Evolutionary conservation across 2,329 filamentous ascomycete species (phyloP), one percentile per base, ranked within the genome.

Genomic region (Penicillium brasilianum): DNA sequence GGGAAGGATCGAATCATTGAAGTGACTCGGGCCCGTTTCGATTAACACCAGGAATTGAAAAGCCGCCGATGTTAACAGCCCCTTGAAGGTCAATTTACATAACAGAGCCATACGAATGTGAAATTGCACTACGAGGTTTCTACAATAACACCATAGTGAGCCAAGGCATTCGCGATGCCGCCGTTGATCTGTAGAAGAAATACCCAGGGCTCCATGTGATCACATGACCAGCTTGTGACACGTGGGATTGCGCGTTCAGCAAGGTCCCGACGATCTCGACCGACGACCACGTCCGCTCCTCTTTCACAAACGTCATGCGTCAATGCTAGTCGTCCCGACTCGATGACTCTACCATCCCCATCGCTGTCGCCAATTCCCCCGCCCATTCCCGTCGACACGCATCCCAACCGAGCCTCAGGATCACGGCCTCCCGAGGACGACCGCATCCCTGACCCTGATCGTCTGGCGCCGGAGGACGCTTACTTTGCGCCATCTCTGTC

Each of bases 391-490:
- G 79, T 81, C 65, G 79, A 80, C 66, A 80, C 78, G 46, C 78
- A 81, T 68, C 78, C 80, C 7, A 78, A 80, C 64, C 78, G 78
- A 60, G 71, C 71, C 52, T 70, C 72, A 34, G 73, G 71, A 41
- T 65, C 76, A 39, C 76, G 77, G 60, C 70, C 76, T 63, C 71
- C 73, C 62, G 68, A 72, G 20, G 70, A 71, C 32, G 71, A 74
- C 46, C 75, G 76, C 32, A 81, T 82, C 49, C 76, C 82, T 56
- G 86, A 88, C 68, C 88, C 88, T 32, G 88, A 85, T 54, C 88
- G 88, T 64, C 87, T 96, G 44, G 89, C 91, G 4, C 92, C 92
- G 16, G 90, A 94, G 79, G 92, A 96, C 85, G 92, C 92, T 58
- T 91, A 92, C 77, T 84, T 87, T 71, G 79, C 84, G 14, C 76